phyloP scores from a whole-genome alignment of 345 rosid genomes.

The Lepidium africanum region DNA sequence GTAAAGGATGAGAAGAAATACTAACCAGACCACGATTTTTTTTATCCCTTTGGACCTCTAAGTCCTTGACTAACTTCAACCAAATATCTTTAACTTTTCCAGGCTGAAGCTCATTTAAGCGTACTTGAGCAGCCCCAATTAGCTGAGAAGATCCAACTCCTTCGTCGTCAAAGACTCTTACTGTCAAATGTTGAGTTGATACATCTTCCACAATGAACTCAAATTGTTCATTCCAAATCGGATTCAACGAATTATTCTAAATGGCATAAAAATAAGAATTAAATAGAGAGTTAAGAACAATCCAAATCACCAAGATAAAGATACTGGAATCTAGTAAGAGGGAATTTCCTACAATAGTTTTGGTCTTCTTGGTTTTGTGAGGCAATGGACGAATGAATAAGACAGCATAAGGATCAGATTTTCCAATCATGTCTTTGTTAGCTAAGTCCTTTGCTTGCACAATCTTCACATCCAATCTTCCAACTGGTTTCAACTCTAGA shows the following conservation, averaged over 20 bases:
- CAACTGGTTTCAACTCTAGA: conserved; percentile 81
- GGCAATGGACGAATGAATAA: conserved; percentile 71
- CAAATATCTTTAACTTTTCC: conserved; percentile 84
- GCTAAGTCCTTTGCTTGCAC: conserved; percentile 79
- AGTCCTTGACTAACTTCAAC: conserved; percentile 78
- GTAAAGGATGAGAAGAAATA: neutral
- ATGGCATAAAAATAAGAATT: neutral
- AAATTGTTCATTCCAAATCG: conserved; percentile 90
- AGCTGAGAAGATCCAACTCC: conserved; percentile 80
- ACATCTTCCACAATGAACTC: conserved; percentile 76
- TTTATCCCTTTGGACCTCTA: conserved; percentile 74
- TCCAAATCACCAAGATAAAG: neutral
- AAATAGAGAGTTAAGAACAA: neutral
- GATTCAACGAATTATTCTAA: conserved; percentile 73
- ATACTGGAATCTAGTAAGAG: neutral
- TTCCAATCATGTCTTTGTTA: conserved; percentile 83
- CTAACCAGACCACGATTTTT: conserved; percentile 80
- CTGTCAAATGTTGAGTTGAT: conserved; percentile 67
- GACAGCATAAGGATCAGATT: conserved; percentile 85
- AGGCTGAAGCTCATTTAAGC: conserved; percentile 52
- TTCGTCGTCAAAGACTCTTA: conserved; percentile 82
- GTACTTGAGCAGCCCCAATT: conserved; percentile 63
- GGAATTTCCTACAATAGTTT: conserved; percentile 49
- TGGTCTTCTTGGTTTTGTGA: conserved; percentile 65
- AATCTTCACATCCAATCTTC: conserved; percentile 83